A percentile compares a stretch with the other conserved stretches of the same genome.
These are phyloP conservation scores for Digitaria exilis DNA, from an alignment of 202 grass and related monocot genomes.

Conservation along the genomic window DNA sequence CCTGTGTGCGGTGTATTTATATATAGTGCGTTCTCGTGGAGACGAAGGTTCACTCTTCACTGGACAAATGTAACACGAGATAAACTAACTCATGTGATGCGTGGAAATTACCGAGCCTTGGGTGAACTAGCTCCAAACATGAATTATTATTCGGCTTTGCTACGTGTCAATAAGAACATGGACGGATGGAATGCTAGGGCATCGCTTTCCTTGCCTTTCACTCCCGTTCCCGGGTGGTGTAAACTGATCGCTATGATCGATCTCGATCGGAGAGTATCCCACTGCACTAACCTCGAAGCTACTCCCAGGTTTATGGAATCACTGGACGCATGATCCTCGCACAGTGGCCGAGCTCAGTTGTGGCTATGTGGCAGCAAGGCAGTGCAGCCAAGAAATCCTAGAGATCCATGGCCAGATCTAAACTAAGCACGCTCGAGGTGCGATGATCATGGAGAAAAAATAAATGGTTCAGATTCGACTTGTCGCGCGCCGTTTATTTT, in stretches of 20 bases:
- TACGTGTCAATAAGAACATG: background rate
- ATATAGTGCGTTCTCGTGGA: background rate
- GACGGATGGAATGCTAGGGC: too few species aligned
- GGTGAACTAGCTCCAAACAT: background rate
- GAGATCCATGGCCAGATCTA: background rate
- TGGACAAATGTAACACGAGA: background rate
- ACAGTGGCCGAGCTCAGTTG: background rate
- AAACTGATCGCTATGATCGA: background rate
- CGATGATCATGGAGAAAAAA: background rate
- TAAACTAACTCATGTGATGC: background rate
- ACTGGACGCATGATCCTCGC: too few species aligned
- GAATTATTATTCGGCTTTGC: background rate
- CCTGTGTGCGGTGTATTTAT: background rate
- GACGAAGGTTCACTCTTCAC: background rate
- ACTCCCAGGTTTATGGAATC: background rate
- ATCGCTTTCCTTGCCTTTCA: background rate
- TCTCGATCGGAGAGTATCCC: background rate
- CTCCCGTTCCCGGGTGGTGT: background rate
- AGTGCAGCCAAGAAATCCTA: background rate
- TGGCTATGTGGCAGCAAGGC: background rate
- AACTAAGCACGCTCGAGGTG: background rate
- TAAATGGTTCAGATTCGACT: background rate
- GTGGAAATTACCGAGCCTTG: background rate
- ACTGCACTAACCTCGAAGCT: background rate
- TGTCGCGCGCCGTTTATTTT: background rate